Base-by-base conservation (phyloP, 176 grass and related monocot species). In the Chloris gayana region DNA sequence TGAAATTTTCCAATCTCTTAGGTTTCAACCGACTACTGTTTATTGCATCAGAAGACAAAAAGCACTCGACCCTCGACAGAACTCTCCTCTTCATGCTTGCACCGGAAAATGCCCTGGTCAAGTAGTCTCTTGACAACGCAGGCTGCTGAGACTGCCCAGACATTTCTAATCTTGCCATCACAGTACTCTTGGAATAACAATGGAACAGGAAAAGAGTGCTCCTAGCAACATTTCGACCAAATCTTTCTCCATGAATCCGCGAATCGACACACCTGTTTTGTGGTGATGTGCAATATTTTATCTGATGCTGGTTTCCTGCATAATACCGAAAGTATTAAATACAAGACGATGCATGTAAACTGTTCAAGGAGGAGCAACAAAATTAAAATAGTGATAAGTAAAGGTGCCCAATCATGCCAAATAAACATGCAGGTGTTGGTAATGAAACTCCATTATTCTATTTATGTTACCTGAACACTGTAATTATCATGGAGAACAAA, bases 251-350 rank as follows among this genome's bases (percentile, higher is more conserved):
- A 56, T 11, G 59, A 66, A 85, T 21, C 37, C 60, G 54, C 32
- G 68, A 78, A 29, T 69, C 30, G 9, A 27, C 46, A 33, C 79
- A 87, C 46, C 82, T 90, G 33, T 70, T 80, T 70, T 45, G 82
- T 56, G 76, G 21, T 56, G 87, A n/a, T 24, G 39, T 71, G 63
- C 58, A 56, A 50, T 84, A 77, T 42, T 77, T 91, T n/a, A 74
- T 47, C 49, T 88, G 78, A 78, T 81, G 90, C 15, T 84, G 74
- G 69, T 75, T 90, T 65, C 84, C 94, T 97, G 89, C 30, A 75
- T 26, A 73, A 64, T 27, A 67, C 37, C 11, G 14, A 24, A 27
- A 46, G 7, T 7, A 19, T 24, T 53, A 58, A 3, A 34, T 67
- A 0, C 34, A 34, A 4, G 10, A 34, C 9, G 51, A 67, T 24